Evolutionary conservation across 2,329 filamentous ascomycete genomes (phyloP).

Genomic region (Pseudohalonectria lignicola): DNA sequence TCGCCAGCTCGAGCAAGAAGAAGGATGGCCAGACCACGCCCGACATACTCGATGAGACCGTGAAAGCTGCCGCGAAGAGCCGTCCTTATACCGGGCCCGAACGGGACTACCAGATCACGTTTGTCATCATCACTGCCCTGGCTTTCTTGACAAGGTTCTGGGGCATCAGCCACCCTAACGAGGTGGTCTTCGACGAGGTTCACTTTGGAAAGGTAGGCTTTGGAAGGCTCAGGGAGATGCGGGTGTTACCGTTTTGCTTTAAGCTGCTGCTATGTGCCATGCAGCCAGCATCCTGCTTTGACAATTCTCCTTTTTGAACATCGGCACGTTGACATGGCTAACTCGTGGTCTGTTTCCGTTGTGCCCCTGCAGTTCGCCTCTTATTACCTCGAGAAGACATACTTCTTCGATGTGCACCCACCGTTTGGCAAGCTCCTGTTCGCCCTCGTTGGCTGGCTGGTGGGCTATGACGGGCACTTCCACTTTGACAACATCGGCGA

Average conservation of each 20-base stretch:
- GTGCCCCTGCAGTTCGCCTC: slow-evolving; percentile 47
- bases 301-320: too few relatives aligned
- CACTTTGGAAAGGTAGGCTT: slow-evolving; percentile 98
- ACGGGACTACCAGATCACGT: slow-evolving; percentile 73
- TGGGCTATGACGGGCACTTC: slow-evolving; percentile 94
- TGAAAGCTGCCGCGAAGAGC: slow-evolving; percentile 23
- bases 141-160: slow-evolving; percentile 92
- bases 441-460: slow-evolving; percentile 91
- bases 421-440: slow-evolving; percentile 98
- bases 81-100: slow-evolving; percentile 42
- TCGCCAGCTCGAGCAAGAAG: slow-evolving; percentile 34
- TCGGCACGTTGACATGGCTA: too few relatives aligned
- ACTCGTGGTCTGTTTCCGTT: too few relatives aligned
- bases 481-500: slow-evolving; percentile 99
- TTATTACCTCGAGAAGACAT: slow-evolving; percentile 87
- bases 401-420: slow-evolving; percentile 99
- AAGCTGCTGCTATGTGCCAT: too few relatives aligned
- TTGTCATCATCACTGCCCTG: slow-evolving; percentile 65
- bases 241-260: too few relatives aligned
- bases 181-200: slow-evolving; percentile 98
- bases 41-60: slow-evolving; percentile 38
- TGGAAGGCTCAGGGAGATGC: too few relatives aligned
- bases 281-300: too few relatives aligned
- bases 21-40: slow-evolving; percentile 26
- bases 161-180: slow-evolving; percentile 87